Evolutionary conservation across 805 yeast species (phyloP), one percentile per base, ranked within the genome.

Genomic region (Sugiyamaella boreocaroliniensis): DNA sequence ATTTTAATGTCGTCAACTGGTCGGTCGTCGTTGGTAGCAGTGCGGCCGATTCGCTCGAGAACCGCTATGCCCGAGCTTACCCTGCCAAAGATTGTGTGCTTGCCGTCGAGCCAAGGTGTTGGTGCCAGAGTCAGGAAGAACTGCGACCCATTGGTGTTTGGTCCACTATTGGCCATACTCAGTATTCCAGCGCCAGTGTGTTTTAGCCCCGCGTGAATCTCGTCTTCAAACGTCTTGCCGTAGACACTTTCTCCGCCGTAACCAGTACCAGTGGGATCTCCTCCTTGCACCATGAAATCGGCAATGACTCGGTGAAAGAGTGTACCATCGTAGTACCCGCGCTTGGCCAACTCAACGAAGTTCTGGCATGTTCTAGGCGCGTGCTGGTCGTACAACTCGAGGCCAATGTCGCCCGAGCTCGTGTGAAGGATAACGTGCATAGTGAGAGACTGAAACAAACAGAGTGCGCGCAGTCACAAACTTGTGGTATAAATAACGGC

Each of bases 141-240:
- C 68, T 89, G 97, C 1, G 95, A 85, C 0, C 96, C 96, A 64
- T 89, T 89, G 45, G 96, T 89, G 64, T 83, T 80, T 52, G 93
- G 86, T 15, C 96, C 97, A 1, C 96, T 85, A 63, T 89, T 89
- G 47, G 96, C 97, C 97, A 89, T 89, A 1, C 95, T 86, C 58
- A 89, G 77, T 57, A 89, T 74, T 67, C 85, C 88, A 48, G 96
- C 96, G 58, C 77, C 76, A 57, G 85, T 89, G 64, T 88, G 96
- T 49, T 74, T 76, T 55, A 80, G 66, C 6, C 41, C 58, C 11
- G 62, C 55, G 52, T 53, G 45, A 70, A 85, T 85, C 66, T 89
- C 96, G 67, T 89, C 96, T 66, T 86, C 95, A 57, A 83, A 83
- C 58, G 82, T 81, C 57, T 81, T 86, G 19, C 88, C 88, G 62